Percentiles rank a stretch among this genome's conserved stretches.
Evolutionary conservation across 805 yeast genomes (phyloP).

Genomic region (Candida loeiensis): DNA sequence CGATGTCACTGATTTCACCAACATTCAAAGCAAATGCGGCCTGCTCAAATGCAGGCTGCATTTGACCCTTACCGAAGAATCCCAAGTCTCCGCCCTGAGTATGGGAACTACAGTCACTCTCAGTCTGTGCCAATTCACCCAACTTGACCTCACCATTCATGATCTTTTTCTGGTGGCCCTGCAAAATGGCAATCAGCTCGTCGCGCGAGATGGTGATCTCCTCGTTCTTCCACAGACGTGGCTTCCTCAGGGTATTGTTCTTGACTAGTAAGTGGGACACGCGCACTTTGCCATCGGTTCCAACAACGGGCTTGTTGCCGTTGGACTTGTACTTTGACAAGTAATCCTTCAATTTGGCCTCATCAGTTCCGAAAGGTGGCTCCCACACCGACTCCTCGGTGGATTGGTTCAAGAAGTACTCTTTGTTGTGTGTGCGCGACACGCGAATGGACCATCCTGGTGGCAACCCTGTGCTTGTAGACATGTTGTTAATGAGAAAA

Average conservation of each 20-base stretch:
- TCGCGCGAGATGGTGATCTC: conserved; percentile 78
- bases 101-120: conserved; percentile 87
- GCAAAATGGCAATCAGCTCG: conserved; percentile 69
- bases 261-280: conserved; percentile 82
- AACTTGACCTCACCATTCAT: conserved; percentile 63
- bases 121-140: conserved; percentile 70
- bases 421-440: conserved; percentile 78
- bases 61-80: conserved; percentile 79
- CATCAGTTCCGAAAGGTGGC: conserved; percentile 81
- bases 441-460: conserved; percentile 76
- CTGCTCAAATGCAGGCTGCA: conserved; percentile 93
- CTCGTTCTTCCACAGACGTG: conserved; percentile 82
- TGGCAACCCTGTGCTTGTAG: conserved; percentile 69
- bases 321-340: conserved; percentile 37
- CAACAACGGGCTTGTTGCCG: conserved; percentile 45
- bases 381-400: conserved; percentile 84
- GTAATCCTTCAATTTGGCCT: conserved; percentile 53
- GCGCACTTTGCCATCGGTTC: conserved; percentile 56
- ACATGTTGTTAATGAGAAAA: conserved; percentile 6
- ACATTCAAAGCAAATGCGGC: conserved; percentile 79
- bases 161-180: conserved; percentile 54
- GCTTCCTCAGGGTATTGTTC: conserved; percentile 80
- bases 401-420: conserved; percentile 71
- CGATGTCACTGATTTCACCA: conserved; percentile 78
- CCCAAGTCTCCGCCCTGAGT: conserved; percentile 91